phyloP scores from a whole-genome alignment of 106 monocot species.

The Cymbidium sinense region DNA sequence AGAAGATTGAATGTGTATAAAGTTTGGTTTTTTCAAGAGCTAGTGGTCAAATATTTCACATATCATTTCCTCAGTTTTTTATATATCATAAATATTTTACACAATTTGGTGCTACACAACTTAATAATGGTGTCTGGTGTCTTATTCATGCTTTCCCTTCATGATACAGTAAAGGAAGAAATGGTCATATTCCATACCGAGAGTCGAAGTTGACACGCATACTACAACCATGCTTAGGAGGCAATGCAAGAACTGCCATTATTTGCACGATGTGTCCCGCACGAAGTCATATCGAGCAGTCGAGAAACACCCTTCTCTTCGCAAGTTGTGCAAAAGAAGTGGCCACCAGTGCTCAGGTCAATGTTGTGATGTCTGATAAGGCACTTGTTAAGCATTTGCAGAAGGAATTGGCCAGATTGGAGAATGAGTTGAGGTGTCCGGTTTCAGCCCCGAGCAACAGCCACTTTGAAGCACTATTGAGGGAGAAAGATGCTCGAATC shows the following conservation, averaged over 20 bases:
- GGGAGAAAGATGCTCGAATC: slow-evolving; percentile 73
- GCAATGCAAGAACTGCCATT: slow-evolving; percentile 94
- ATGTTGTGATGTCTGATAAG: slow-evolving; percentile 96
- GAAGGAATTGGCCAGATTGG: slow-evolving; percentile 81
- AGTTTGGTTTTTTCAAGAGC: background rate
- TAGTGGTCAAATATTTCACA: no score
- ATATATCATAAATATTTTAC: background rate
- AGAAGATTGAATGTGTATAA: background rate
- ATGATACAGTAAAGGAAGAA: slow-evolving; percentile 77
- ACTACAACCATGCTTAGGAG: slow-evolving; percentile 81
- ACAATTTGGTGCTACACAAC: background rate
- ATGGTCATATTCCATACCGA: slow-evolving; percentile 88
- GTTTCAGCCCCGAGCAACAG: slow-evolving; percentile 20
- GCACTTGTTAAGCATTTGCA: slow-evolving; percentile 93
- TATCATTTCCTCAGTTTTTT: background rate
- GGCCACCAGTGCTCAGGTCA: slow-evolving; percentile 77
- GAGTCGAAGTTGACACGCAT: slow-evolving; percentile 98
- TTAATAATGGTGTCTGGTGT: background rate
- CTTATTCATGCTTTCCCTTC: slow-evolving; percentile 1
- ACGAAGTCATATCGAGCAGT: slow-evolving; percentile 84
- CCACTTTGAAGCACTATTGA: slow-evolving; percentile 43
- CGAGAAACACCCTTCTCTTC: slow-evolving; percentile 87
- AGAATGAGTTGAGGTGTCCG: slow-evolving; percentile 64
- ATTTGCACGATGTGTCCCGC: slow-evolving; percentile 97
- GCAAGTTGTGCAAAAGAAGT: slow-evolving; percentile 99